phyloP scores from a whole-genome alignment of 164 flowering plant genomes.

The Kingdonia uniflora region DNA sequence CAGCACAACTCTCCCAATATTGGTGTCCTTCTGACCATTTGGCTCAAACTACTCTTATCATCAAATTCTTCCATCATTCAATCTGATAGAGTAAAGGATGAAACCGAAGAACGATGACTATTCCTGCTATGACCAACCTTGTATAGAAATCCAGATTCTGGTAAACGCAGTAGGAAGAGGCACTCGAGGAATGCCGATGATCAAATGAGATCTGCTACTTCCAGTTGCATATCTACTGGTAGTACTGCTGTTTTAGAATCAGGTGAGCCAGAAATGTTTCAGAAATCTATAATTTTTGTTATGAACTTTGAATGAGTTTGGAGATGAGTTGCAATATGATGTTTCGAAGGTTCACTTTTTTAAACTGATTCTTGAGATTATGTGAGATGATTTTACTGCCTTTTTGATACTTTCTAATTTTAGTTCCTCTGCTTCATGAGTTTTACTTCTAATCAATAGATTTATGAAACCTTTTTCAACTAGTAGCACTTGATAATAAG shows the following conservation, averaged over 20 bases:
- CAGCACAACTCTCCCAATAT: slow-evolving; percentile 75
- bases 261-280: slow-evolving; percentile 39
- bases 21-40: slow-evolving; percentile 21
- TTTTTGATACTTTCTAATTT: too few relatives aligned
- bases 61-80: slow-evolving; percentile 9
- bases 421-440: too few relatives aligned
- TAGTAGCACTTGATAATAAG: too few relatives aligned
- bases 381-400: too few relatives aligned
- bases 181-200: slow-evolving; percentile 42
- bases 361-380: too few relatives aligned
- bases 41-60: slow-evolving; percentile 14
- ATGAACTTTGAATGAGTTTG: too few relatives aligned
- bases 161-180: slow-evolving; percentile 51
- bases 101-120: too few relatives aligned
- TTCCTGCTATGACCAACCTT: slow-evolving; percentile 8
- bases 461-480: too few relatives aligned
- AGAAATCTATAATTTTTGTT: too few relatives aligned
- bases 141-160: slow-evolving; percentile 31
- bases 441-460: too few relatives aligned
- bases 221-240: slow-evolving; percentile 47
- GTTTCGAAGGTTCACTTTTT: too few relatives aligned
- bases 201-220: slow-evolving; percentile 29
- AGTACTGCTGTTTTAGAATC: slow-evolving; percentile 28
- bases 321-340: too few relatives aligned
- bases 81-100: slow-evolving; percentile 7